phyloP scores from a whole-genome alignment of 1,284 basidiomycete genomes.

The Psilocybe mexicana region DNA sequence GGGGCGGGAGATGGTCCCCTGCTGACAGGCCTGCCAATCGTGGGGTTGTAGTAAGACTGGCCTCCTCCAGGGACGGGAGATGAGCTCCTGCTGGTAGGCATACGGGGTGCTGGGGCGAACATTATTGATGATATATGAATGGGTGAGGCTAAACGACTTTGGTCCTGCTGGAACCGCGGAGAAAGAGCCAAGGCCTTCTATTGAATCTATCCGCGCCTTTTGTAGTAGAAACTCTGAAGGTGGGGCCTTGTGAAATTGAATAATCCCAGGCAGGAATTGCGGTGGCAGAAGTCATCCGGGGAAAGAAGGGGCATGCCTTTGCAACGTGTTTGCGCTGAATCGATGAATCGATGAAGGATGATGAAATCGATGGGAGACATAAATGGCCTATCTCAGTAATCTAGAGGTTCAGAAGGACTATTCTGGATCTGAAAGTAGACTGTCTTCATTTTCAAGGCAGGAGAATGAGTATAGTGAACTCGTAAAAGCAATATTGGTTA shows the following conservation, averaged over 20 bases:
- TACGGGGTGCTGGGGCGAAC: constrained; percentile 13
- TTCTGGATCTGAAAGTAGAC: background rate
- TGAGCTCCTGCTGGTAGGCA: constrained; percentile 16
- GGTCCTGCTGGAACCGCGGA: background rate
- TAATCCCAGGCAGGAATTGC: constrained; percentile 1
- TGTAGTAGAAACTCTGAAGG: background rate
- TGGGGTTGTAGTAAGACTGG: constrained; percentile 14
- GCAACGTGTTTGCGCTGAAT: constrained; percentile 20
- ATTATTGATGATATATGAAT: background rate
- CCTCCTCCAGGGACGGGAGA: constrained; percentile 19
- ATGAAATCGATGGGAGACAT: no score
- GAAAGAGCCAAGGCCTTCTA: background rate
- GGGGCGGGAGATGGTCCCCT: constrained; percentile 28
- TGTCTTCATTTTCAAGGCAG: background rate
- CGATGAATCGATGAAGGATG: background rate
- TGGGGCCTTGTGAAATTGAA: background rate
- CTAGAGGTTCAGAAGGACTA: constrained; percentile 1
- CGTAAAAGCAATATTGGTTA: no score
- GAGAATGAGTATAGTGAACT: no score
- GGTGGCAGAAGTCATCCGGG: constrained; percentile 6
- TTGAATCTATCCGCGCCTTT: background rate
- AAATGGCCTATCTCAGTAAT: background rate
- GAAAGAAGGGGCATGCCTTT: constrained; percentile 12
- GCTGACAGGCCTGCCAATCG: constrained; percentile 21
- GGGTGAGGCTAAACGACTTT: background rate